Evolutionary conservation across 2,329 filamentous ascomycete species (phyloP).

Genomic region (Paraconiothyrium brasiliense): DNA sequence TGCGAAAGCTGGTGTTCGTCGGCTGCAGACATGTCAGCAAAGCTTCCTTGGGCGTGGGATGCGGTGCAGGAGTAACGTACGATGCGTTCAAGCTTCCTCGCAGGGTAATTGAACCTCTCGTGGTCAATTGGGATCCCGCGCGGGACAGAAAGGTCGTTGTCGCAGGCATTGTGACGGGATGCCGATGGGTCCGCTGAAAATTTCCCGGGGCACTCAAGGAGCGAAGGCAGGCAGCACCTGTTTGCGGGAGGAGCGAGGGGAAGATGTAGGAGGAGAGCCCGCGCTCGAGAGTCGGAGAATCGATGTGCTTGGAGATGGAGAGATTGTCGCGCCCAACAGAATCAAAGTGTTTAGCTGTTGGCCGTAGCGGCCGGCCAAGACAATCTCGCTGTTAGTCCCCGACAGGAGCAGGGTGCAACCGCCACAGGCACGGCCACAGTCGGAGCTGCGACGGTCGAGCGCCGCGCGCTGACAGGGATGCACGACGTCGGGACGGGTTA

Average conservation of each 20-base stretch:
- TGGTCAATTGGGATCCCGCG: conserved; percentile 55
- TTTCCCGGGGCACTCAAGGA: conserved; percentile 31
- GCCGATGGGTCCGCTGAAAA: conserved; percentile 36
- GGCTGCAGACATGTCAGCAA: conserved; percentile 43
- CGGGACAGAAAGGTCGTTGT: conserved; percentile 56
- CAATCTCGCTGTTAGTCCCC: conserved; percentile 7
- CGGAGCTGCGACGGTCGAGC: conserved; percentile 15
- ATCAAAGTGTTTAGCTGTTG: conserved; percentile 36
- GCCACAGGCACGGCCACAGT: conserved; percentile 14
- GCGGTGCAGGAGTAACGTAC: conserved; percentile 33
- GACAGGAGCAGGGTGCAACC: conserved; percentile 9
- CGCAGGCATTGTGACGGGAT: conserved; percentile 64
- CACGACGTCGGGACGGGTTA: conserved; percentile 29
- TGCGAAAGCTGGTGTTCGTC: conserved; percentile 63
- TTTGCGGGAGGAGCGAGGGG: conserved; percentile 34
- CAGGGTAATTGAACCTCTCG: conserved; percentile 53
- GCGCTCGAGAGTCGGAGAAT: conserved; percentile 27
- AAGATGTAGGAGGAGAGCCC: conserved; percentile 28
- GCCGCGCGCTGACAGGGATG: conserved; percentile 25
- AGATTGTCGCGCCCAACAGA: conserved; percentile 45
- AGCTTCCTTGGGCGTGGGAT: conserved; percentile 14
- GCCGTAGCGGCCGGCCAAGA: conserved; percentile 18
- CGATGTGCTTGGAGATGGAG: conserved; percentile 26
- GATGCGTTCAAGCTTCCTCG: conserved; percentile 57
- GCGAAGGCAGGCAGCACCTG: conserved; percentile 39